phyloP scores from a whole-genome alignment of 2,329 filamentous ascomycete species.

The Huntiella bhutanensis region DNA sequence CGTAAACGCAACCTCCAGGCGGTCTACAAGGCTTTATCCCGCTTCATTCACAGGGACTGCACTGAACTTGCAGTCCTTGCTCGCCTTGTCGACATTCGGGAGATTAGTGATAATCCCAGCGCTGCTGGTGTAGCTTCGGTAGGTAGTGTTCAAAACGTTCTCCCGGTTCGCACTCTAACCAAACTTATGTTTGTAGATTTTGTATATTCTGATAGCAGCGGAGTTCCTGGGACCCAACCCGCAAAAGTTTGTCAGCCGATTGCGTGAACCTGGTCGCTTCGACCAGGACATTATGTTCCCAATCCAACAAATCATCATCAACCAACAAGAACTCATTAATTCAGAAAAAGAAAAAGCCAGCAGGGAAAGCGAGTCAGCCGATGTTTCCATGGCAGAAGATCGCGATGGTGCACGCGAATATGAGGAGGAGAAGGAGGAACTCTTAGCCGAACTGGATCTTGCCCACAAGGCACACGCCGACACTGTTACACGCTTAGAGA shows the following conservation, averaged over 20 bases:
- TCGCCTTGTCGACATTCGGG: slow-evolving; percentile 35
- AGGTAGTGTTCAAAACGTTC: slow-evolving; percentile 13
- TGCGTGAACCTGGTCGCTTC: slow-evolving; percentile 20
- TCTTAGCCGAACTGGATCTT: slow-evolving; percentile 31
- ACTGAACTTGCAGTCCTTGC: slow-evolving; percentile 32
- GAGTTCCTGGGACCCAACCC: slow-evolving; percentile 40
- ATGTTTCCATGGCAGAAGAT: slow-evolving; percentile 22
- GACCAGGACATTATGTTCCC: slow-evolving; percentile 25
- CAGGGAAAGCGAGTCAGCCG: slow-evolving; percentile 11
- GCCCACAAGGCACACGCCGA: slow-evolving; percentile 39
- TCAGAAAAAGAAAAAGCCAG: slow-evolving; percentile 15
- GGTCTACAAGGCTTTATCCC: slow-evolving; percentile 34
- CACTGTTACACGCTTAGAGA: slow-evolving; percentile 38
- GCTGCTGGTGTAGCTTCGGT: slow-evolving; percentile 34
- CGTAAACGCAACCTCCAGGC: slow-evolving; percentile 34
- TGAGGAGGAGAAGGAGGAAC: slow-evolving; percentile 34
- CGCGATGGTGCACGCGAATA: slow-evolving; percentile 36
- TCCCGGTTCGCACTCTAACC: background rate
- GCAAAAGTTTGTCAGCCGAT: slow-evolving; percentile 30
- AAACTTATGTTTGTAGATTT: slow-evolving; percentile 23
- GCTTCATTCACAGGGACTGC: slow-evolving; percentile 35
- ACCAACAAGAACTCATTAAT: slow-evolving; percentile 18
- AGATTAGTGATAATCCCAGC: slow-evolving; percentile 37
- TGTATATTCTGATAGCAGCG: slow-evolving; percentile 42
- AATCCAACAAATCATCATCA: slow-evolving; percentile 28